A percentile compares a stretch with the other conserved stretches of the same genome.
These are phyloP conservation scores for Oryza brachyantha DNA, from an alignment of 176 grass and related monocot species.

Conservation along the genomic window DNA sequence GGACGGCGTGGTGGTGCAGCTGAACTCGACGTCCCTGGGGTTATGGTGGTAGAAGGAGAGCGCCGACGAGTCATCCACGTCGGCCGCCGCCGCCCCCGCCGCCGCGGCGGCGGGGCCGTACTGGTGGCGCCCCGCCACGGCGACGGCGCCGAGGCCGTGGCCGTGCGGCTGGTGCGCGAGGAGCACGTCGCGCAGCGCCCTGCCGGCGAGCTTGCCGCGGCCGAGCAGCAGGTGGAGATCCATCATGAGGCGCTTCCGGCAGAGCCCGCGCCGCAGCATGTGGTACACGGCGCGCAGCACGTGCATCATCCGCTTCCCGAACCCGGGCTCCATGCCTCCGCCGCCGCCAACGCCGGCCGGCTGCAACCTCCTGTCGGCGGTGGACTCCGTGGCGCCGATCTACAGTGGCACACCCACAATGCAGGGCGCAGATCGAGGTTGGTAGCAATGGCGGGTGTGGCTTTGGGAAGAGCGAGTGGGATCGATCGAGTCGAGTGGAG, in stretches of 20 bases:
- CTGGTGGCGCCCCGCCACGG: neutral
- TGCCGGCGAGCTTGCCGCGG: constrained; percentile 70
- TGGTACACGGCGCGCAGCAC: constrained; percentile 66
- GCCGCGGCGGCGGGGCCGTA: too few species aligned
- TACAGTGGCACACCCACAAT: neutral
- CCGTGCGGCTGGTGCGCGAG: constrained; percentile 15
- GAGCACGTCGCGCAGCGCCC: constrained; percentile 49
- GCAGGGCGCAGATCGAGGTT: neutral
- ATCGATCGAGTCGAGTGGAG: neutral
- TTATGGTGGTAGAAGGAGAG: constrained; percentile 32
- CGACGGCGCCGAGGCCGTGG: too few species aligned
- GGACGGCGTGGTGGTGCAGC: constrained; percentile 77
- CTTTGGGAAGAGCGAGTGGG: constrained; percentile 5
- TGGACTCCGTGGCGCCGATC: neutral
- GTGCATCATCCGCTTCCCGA: constrained; percentile 54
- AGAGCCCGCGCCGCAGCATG: constrained; percentile 74
- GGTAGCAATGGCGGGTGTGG: neutral
- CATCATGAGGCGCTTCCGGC: constrained; percentile 74
- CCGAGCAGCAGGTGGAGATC: constrained; percentile 71
- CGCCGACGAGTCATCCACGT: neutral
- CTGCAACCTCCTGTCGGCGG: constrained; percentile 6
- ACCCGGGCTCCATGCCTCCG: constrained; percentile 43
- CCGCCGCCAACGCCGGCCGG: neutral
- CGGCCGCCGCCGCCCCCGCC: neutral
- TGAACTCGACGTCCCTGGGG: constrained; percentile 78